These are phyloP conservation scores for Fragaria iinumae DNA, from an alignment of 306 rosid genomes.

Conservation along the genomic window DNA sequence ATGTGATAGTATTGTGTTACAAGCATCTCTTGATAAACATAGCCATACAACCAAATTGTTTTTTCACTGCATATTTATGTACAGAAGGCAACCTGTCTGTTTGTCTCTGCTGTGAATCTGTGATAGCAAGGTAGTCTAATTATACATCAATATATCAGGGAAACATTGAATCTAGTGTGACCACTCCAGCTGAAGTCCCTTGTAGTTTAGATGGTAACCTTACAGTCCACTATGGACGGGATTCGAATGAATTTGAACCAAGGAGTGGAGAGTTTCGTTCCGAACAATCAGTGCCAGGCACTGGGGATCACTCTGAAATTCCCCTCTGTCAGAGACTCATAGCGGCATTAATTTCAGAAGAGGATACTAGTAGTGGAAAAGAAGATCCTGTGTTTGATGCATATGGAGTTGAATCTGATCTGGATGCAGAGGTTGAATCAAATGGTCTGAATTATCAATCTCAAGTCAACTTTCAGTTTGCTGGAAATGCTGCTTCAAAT, in stretches of 20 bases:
- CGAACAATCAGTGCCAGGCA: slow-evolving; percentile 47
- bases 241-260: slow-evolving; percentile 34
- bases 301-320: slow-evolving; percentile 54
- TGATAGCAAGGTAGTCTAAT: slow-evolving; percentile 15
- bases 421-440: slow-evolving; percentile 61
- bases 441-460: slow-evolving; percentile 49
- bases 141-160: slow-evolving; percentile 47
- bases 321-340: slow-evolving; percentile 88
- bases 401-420: slow-evolving; percentile 55
- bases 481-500: slow-evolving; percentile 59
- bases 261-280: slow-evolving; percentile 34
- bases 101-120: neutral
- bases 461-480: slow-evolving; percentile 51
- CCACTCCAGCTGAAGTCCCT: slow-evolving; percentile 38
- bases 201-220: slow-evolving; percentile 46
- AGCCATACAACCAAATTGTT: neutral
- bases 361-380: slow-evolving; percentile 59
- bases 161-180: slow-evolving; percentile 49
- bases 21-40: neutral
- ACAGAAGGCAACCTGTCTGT: neutral
- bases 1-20: neutral
- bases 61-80: neutral
- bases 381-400: slow-evolving; percentile 58
- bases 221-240: slow-evolving; percentile 52
- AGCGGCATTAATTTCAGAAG: slow-evolving; percentile 87